A percentile compares a stretch with the other conserved stretches of the same genome.
Evolutionary conservation across 352 stramenopile genomes (phyloP).

Genomic region (Phytophthora quininea): DNA sequence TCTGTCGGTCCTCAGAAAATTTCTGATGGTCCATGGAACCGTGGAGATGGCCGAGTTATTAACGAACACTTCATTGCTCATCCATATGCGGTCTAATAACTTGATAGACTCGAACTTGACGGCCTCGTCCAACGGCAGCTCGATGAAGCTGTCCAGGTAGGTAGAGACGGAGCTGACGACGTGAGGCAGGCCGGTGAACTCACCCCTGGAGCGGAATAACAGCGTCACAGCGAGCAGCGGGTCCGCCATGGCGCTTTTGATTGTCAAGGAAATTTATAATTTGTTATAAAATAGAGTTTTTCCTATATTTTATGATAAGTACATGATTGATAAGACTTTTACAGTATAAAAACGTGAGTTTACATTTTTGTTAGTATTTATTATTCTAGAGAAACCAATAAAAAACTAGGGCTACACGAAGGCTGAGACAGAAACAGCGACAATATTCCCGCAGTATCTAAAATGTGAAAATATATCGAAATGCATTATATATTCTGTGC

Average conservation of each 20-base stretch:
- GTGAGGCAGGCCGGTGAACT: conserved; percentile 5
- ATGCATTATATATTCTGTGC: no score
- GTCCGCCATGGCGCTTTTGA: not conserved
- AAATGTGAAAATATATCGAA: no score
- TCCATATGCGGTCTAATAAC: conserved; percentile 3
- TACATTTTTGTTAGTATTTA: no score
- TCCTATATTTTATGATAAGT: no score
- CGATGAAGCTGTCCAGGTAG: conserved; percentile 16
- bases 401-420: no score
- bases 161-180: conserved; percentile 6
- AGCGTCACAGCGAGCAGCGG: conserved; percentile 1
- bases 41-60: not conserved
- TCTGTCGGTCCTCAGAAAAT: not conserved
- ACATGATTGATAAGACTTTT: no score
- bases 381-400: no score
- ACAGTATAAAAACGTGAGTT: no score
- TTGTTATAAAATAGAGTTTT: no score
- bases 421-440: no score
- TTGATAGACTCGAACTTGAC: not conserved
- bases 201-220: conserved; percentile 5
- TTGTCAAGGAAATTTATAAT: not conserved
- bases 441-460: no score
- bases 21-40: not conserved
- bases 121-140: conserved; percentile 2
- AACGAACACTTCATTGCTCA: not conserved